A percentile compares a stretch with the other conserved stretches of the same genome.
phyloP scores from a whole-genome alignment of 495 filamentous ascomycete species.

The Wilcoxina mikolae region DNA sequence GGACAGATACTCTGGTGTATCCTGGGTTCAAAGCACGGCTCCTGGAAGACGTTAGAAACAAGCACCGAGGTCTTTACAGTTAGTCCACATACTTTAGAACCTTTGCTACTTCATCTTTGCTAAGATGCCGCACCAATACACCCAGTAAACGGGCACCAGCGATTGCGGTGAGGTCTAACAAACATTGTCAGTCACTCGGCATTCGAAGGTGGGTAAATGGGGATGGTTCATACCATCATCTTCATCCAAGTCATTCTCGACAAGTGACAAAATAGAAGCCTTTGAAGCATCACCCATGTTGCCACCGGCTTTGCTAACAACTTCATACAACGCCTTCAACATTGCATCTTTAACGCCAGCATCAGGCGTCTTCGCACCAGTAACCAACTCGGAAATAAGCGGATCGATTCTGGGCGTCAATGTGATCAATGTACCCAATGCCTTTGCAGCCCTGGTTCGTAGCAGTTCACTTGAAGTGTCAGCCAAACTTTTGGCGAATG shows the following conservation, averaged over 20 bases:
- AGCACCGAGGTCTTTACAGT: not conserved
- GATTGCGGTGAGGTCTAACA: conserved; percentile 54
- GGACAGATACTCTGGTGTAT: conserved; percentile 49
- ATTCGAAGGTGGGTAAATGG: not conserved
- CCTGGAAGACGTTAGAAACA: conserved; percentile 22
- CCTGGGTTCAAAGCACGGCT: conserved; percentile 60
- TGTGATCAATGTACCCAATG: conserved; percentile 87
- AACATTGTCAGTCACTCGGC: conserved; percentile 9
- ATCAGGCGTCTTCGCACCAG: conserved; percentile 82
- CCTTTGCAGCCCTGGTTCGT: conserved; percentile 81
- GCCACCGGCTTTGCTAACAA: conserved; percentile 78
- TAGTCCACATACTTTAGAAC: conserved; percentile 50
- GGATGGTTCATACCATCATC: conserved; percentile 40
- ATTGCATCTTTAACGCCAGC: conserved; percentile 84
- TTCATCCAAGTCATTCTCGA: conserved; percentile 69
- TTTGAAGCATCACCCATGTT: conserved; percentile 91
- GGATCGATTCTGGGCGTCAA: conserved; percentile 92
- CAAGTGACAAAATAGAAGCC: conserved; percentile 62
- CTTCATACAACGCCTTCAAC: conserved; percentile 92
- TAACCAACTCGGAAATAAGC: conserved; percentile 74
- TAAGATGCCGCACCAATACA: conserved; percentile 70
- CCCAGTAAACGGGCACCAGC: conserved; percentile 81
- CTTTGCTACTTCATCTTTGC: conserved; percentile 45
- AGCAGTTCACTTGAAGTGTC: conserved; percentile 84
- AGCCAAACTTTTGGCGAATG: conserved; percentile 87